Base-by-base conservation (phyloP, 805 yeast species). In the Saccharomyces eubayanus region DNA sequence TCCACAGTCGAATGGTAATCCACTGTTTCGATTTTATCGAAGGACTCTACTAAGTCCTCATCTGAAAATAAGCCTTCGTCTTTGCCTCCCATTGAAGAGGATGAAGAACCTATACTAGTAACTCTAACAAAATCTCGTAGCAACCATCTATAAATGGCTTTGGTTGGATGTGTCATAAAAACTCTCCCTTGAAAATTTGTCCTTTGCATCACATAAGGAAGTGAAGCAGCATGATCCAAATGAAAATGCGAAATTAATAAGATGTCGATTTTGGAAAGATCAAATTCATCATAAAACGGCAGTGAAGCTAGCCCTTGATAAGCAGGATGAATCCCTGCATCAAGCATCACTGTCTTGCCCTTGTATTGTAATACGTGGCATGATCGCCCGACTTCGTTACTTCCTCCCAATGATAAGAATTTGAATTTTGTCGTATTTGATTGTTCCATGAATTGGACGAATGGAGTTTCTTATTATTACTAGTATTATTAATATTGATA, bases 321-420 rank as follows among this genome's bases (percentile, higher is more conserved):
- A 0, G 96, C 99, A 1, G 99, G 99, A 71, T 94, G 99, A 30
- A 94, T 89, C 51, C 99, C 99, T 1, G 99, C 97, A 72, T 94
- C 99, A 50, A 94, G 56, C 99, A 94, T 94, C 50, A 94, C 85
- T 5, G 92, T 91, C 65, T 94, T 92, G 54, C 96, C 97, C 67
- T 89, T 90, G 72, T 86, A 94, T 60, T 87, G 91, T 31, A 94
- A 75, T 47, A 94, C 84, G 66, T 94, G 99, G 66, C 98, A 92
- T 31, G 97, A 89, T 55, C 99, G 74, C 2, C 99, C 99, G 6
- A 94, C 99, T 68, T 94, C 99, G 61, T 87, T 89, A 58, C 98
- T 96, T n/a, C 98, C 99, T 6, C 99, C 99, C 6, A 94, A 78
- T 27, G 96, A 91, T 56, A 87, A 81, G 73, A 94, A 94, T 66